Evolutionary conservation across 257 asterid genomes (phyloP), one percentile per base, ranked within the genome.

Genomic region (Nicotiana tabacum): DNA sequence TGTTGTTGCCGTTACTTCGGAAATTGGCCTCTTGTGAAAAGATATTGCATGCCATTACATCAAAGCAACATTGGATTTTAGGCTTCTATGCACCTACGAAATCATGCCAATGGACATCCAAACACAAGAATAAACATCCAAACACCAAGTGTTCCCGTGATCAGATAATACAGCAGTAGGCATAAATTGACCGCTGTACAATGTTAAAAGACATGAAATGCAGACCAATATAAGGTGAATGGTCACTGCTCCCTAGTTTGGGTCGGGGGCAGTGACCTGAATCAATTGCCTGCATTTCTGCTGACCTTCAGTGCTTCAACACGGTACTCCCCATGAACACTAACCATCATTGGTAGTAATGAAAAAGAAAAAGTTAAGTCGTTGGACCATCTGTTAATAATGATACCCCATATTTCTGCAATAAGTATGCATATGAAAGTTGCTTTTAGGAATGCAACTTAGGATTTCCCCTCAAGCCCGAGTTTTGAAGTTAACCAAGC

Each of bases 401-500:
- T 69, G 77, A 69, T 69, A n/a, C 62, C 48, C 80, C 80, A 74
- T 24, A 48, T 48, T 46, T 48, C 15, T 48, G 62, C 62, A 74
- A 27, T 33, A 33, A 16, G 76, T 67, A 24, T 33, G 76, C 76
- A 67, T 35, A 66, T 24, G 37, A 72, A 72, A 24, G 61, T 27
- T 46, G 87, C 83, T 30, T 29, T 43, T 33, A 10, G 77, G 82
- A 80, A 43, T 46, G 78, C 74, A 64, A 68, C 62, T 83, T 72
- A 88, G n/a, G 77, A 80, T 51, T 76, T 82, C 61, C 96, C 94
- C 18, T 90, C 93, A 3, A 94, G 94, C 39, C 92, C 96, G 83
- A 94, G 66, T 83, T 90, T 94, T 46, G 95, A 83, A 76, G 88
- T 88, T 66, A 92, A 86, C 97, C 98, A 94, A 24, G 85, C 88